phyloP scores from a whole-genome alignment of 2,329 filamentous ascomycete genomes.

The Emydomyces testavorans region DNA sequence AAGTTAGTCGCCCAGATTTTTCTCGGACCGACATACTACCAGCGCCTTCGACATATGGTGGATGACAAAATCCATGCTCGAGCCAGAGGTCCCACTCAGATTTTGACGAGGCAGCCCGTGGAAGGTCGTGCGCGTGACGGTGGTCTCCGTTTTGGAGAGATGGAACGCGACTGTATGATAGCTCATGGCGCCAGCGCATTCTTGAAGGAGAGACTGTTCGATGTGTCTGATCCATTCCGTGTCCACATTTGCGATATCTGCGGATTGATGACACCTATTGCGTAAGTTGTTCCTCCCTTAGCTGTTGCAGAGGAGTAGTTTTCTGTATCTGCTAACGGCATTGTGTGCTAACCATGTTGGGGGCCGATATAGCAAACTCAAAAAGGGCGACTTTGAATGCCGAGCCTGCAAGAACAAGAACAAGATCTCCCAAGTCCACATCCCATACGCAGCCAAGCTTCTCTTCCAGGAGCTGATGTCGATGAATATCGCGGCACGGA shows the following conservation, averaged over 20 bases:
- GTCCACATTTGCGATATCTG: conserved; percentile 98
- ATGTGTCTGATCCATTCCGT: conserved; percentile 94
- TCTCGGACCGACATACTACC: conserved; percentile 96
- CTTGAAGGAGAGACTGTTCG: conserved; percentile 92
- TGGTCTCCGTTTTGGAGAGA: conserved; percentile 98
- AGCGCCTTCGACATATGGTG: conserved; percentile 97
- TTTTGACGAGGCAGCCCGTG: conserved; percentile 91
- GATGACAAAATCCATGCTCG: conserved; percentile 99
- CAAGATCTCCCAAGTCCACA: conserved; percentile 93
- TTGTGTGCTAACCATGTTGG: neutral
- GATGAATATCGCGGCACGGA: conserved; percentile 96
- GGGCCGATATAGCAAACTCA: conserved; percentile 56
- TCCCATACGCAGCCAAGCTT: conserved; percentile 94
- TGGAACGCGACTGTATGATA: conserved; percentile 99
- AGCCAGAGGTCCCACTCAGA: conserved; percentile 90
- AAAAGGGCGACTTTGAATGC: conserved; percentile 93
- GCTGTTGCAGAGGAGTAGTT: too few species aligned
- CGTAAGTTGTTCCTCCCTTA: conserved; percentile 53
- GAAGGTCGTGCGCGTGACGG: conserved; percentile 97
- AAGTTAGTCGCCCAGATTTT: conserved; percentile 93
- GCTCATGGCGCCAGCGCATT: conserved; percentile 96
- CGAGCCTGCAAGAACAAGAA: conserved; percentile 98
- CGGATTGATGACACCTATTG: conserved; percentile 96
- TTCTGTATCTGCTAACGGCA: too few species aligned
- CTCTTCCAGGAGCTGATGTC: conserved; percentile 95